A percentile compares a stretch with the other conserved stretches of the same genome.
phyloP scores from a whole-genome alignment of 2,329 filamentous ascomycete species.

The Ophiostoma sp. region DNA sequence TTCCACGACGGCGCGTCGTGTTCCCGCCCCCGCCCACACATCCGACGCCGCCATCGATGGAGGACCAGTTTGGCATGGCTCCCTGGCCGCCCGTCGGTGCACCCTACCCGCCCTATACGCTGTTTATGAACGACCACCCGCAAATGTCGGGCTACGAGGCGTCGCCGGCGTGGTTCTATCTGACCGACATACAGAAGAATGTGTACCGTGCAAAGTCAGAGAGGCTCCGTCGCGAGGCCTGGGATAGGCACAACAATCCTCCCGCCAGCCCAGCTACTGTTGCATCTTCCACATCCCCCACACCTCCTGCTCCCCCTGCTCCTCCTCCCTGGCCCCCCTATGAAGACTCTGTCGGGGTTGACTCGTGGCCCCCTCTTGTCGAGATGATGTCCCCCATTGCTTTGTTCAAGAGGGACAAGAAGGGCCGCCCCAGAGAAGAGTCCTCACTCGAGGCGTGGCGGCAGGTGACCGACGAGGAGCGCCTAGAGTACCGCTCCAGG shows the following conservation, averaged over 20 bases:
- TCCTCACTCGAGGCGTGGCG: neutral
- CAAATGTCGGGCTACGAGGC: too few relatives aligned
- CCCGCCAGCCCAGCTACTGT: neutral
- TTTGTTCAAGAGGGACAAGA: neutral
- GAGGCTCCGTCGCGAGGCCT: too few relatives aligned
- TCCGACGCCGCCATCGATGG: too few relatives aligned
- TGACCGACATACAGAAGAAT: too few relatives aligned
- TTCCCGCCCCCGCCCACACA: too few relatives aligned
- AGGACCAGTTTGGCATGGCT: too few relatives aligned
- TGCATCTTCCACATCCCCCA: neutral
- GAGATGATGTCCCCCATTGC: neutral
- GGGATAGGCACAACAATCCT: neutral
- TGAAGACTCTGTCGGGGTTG: neutral
- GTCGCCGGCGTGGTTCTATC: too few relatives aligned
- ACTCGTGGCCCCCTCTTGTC: neutral
- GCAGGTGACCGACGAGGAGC: neutral
- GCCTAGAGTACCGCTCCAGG: neutral
- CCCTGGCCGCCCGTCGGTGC: too few relatives aligned
- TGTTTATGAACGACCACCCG: too few relatives aligned
- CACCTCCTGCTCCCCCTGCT: neutral
- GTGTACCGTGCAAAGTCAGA: too few relatives aligned
- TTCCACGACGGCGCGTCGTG: too few relatives aligned
- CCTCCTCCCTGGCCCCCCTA: neutral
- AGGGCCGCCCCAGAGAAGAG: neutral
- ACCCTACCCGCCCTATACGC: too few relatives aligned